Percentiles rank a stretch among this genome's conserved stretches.
Conservation (phyloP, 176 grass and related monocot genomes). For the Oryza rufipogon region DNA sequence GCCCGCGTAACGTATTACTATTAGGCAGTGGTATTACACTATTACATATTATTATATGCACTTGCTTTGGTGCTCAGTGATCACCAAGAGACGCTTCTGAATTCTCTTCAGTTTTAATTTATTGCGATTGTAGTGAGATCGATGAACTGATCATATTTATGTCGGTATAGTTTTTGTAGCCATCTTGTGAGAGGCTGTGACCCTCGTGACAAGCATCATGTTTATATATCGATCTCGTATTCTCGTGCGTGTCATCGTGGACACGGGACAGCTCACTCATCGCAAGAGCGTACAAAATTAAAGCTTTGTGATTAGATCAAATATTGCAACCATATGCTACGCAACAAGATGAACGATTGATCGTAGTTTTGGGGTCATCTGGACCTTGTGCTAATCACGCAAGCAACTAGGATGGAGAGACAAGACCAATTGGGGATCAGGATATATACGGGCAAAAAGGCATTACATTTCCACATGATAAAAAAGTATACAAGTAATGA, state of each 20-base stretch:
- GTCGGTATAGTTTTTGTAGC: neutral
- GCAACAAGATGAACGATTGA: constrained; percentile 16
- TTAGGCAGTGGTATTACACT: neutral
- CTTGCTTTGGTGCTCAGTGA: neutral
- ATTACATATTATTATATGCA: neutral
- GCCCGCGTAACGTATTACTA: too few species aligned
- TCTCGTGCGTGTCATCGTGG: neutral
- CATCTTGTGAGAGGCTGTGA: neutral
- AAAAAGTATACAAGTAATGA: neutral
- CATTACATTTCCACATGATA: neutral
- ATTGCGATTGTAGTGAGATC: neutral
- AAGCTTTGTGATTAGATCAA: neutral
- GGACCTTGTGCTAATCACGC: neutral
- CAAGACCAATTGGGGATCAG: neutral
- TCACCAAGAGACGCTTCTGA: neutral
- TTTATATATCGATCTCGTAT: neutral
- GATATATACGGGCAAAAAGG: neutral
- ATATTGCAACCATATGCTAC: neutral
- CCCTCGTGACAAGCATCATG: neutral
- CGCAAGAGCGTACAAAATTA: neutral
- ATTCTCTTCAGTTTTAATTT: neutral
- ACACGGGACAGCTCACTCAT: neutral
- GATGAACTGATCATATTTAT: neutral
- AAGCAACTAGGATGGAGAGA: neutral
- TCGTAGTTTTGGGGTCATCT: neutral